Conservation (phyloP, 805 yeast species). For the Schwanniomyces yamadae region DNA sequence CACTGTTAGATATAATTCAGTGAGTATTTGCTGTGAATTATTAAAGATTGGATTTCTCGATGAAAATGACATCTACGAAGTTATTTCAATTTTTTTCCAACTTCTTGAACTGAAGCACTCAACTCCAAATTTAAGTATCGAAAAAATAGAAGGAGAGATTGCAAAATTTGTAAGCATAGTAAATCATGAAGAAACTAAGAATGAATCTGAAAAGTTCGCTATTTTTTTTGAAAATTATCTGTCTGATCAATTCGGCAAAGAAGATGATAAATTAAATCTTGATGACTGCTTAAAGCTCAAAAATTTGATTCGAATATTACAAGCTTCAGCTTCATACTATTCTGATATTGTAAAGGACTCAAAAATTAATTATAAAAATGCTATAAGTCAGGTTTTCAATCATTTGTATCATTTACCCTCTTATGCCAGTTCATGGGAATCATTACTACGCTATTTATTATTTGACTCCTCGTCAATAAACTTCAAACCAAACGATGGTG, state of each 20-base stretch:
- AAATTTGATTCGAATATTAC: conserved; percentile 14
- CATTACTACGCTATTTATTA: conserved; percentile 39
- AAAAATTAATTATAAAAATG: neutral
- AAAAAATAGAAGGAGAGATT: conserved; percentile 43
- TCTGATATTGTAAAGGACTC: conserved; percentile 3
- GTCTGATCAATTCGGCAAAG: conserved; percentile 23
- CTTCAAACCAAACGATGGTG: conserved; percentile 14
- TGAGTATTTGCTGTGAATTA: conserved; percentile 54
- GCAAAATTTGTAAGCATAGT: conserved; percentile 53
- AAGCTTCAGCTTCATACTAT: conserved; percentile 8
- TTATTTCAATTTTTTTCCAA: conserved; percentile 22
- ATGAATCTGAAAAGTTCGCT: conserved; percentile 33
- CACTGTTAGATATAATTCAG: conserved; percentile 51
- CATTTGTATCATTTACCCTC: conserved; percentile 31
- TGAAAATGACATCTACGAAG: conserved; percentile 48
- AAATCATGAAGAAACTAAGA: conserved; percentile 39
- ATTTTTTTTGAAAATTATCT: conserved; percentile 28
- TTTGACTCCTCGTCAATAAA: conserved; percentile 43
- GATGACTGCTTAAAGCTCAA: conserved; percentile 21
- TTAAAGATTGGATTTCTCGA: conserved; percentile 62
- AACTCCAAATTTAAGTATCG: conserved; percentile 11
- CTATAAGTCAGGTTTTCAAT: conserved; percentile 23
- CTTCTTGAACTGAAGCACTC: conserved; percentile 15
- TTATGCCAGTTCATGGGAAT: conserved; percentile 36
- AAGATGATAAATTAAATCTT: conserved; percentile 17